phyloP scores from a whole-genome alignment of 805 yeast genomes.

The Cephaloascus fragrans region DNA sequence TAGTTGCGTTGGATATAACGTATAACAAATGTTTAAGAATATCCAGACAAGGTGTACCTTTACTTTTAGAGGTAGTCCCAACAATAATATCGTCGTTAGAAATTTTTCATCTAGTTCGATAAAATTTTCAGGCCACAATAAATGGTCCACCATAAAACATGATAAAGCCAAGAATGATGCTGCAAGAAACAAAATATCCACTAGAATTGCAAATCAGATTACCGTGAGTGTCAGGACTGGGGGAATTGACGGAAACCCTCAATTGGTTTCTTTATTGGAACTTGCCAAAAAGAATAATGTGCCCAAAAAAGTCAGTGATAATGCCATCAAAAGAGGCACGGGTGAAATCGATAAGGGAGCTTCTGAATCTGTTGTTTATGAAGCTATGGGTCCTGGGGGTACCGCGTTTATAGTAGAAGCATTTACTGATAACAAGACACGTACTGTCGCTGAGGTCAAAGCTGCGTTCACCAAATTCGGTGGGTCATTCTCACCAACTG shows the following conservation, averaged over 20 bases:
- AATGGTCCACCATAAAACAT: conserved; percentile 93
- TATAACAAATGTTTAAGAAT: no score
- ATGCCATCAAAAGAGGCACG: conserved; percentile 76
- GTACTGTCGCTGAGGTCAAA: conserved; percentile 70
- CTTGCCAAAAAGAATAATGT: conserved; percentile 69
- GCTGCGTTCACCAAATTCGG: conserved; percentile 64
- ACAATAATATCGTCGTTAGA: no score
- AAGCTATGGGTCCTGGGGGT: conserved; percentile 91
- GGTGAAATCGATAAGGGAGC: conserved; percentile 47
- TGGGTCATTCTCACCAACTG: conserved; percentile 67
- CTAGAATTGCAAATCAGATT: conserved; percentile 63
- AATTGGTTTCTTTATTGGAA: conserved; percentile 70
- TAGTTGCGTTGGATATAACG: no score
- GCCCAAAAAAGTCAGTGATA: conserved; percentile 77
- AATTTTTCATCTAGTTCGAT: conserved; percentile 9
- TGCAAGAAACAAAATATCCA: conserved; percentile 56
- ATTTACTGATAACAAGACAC: conserved; percentile 76
- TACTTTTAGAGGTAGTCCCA: no score
- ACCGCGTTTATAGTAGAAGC: conserved; percentile 81
- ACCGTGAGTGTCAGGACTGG: conserved; percentile 66
- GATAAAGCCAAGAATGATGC: conserved; percentile 92
- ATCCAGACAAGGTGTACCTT: no score
- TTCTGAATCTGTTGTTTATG: conserved; percentile 58
- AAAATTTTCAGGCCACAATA: conserved; percentile 71
- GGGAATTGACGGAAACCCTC: conserved; percentile 52